Conservation (phyloP, 768 basidiomycete genomes). For the Clavaria fumosa region DNA sequence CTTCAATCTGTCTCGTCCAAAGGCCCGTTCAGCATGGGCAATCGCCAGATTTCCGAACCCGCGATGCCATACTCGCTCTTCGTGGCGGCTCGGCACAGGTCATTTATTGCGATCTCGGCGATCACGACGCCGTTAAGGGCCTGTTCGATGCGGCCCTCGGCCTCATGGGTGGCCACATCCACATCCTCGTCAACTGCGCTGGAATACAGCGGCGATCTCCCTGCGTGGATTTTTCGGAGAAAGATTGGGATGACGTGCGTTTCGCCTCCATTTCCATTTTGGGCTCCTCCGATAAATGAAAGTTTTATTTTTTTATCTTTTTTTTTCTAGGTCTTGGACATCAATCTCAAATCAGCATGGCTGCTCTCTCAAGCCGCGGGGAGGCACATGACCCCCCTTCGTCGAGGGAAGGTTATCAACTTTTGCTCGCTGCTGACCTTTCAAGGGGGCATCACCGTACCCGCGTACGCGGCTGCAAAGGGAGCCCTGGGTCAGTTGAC, state of each 20-base stretch:
- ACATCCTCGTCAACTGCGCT: conserved; percentile 60
- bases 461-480: conserved; percentile 87
- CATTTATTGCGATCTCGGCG: conserved; percentile 27
- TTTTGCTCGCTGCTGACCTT: conserved; percentile 47
- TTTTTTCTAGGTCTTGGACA: conserved; percentile 49
- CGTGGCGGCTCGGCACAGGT: conserved; percentile 18
- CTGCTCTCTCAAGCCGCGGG: conserved; percentile 79
- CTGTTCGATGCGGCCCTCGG: conserved; percentile 28
- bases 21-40: conserved; percentile 15
- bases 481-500: conserved; percentile 76
- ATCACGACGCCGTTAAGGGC: conserved; percentile 25
- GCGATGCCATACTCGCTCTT: conserved; percentile 20
- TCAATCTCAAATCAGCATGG: conserved; percentile 83
- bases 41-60: conserved; percentile 17
- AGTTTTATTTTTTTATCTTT: conserved; percentile 1
- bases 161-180: conserved; percentile 25
- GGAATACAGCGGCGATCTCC: conserved; percentile 45
- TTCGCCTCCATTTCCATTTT: conserved; percentile 4
- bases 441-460: conserved; percentile 59
- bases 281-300: neutral
- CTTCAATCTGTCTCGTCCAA: conserved; percentile 30
- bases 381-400: conserved; percentile 68
- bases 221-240: conserved; percentile 46
- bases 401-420: conserved; percentile 58
- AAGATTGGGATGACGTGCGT: conserved; percentile 53